These are phyloP conservation scores for Verticillium isaacii DNA, from an alignment of 2,329 filamentous ascomycete species.

Conservation along the genomic window DNA sequence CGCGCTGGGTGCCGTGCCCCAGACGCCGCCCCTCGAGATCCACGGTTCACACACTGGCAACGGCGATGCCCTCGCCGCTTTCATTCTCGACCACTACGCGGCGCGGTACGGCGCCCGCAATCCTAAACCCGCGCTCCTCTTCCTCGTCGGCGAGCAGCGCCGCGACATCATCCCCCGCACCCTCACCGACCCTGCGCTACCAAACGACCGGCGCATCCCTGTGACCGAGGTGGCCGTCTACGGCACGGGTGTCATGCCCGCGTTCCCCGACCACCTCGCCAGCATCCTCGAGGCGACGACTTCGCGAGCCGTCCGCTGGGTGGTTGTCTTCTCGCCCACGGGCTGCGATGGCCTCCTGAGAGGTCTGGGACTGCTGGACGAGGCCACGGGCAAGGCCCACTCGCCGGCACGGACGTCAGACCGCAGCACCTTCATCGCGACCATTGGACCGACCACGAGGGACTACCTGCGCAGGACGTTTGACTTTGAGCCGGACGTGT, in stretches of 20 bases:
- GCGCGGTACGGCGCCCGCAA: conserved; percentile 33
- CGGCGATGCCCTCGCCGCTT: conserved; percentile 71
- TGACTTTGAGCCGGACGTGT: conserved; percentile 69
- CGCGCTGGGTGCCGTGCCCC: conserved; percentile 56
- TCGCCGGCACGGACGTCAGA: conserved; percentile 12
- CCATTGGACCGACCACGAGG: conserved; percentile 90
- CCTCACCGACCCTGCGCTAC: conserved; percentile 55
- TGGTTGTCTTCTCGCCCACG: conserved; percentile 69
- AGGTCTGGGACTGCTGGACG: conserved; percentile 46
- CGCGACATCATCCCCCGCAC: conserved; percentile 85
- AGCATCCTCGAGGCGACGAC: conserved; percentile 41
- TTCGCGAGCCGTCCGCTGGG: conserved; percentile 51
- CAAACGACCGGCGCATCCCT: conserved; percentile 45
- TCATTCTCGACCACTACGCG: conserved; percentile 75
- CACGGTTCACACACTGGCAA: conserved; percentile 80
- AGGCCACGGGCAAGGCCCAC: conserved; percentile 33
- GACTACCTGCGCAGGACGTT: conserved; percentile 65
- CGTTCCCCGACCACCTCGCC: conserved; percentile 67
- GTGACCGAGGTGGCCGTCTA: conserved; percentile 84
- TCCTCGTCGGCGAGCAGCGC: conserved; percentile 85
- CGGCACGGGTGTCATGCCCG: conserved; percentile 75
- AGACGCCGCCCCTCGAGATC: conserved; percentile 53
- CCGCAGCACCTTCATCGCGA: conserved; percentile 63
- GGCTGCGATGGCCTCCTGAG: conserved; percentile 58
- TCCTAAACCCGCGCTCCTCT: conserved; percentile 64